Conservation (phyloP, 805 yeast genomes). For the Pichia membranifaciens region DNA sequence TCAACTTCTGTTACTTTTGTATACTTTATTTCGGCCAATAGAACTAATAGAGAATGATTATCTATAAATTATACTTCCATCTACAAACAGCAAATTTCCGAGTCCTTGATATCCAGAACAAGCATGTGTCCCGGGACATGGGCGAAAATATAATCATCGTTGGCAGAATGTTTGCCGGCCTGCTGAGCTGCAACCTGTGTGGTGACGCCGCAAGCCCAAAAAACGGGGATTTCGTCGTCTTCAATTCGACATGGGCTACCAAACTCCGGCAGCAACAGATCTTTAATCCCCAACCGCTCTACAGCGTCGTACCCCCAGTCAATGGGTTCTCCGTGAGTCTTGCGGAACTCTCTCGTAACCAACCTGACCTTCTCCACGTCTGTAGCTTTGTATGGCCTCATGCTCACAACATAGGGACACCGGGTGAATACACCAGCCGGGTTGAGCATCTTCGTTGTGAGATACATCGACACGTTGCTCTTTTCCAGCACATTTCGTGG, state of each 20-base stretch:
- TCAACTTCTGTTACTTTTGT: neutral
- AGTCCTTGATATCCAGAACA: conserved; percentile 3
- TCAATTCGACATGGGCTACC: neutral
- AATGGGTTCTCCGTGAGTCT: conserved; percentile 7
- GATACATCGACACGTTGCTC: conserved; percentile 5
- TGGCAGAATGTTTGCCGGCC: neutral
- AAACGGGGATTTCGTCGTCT: conserved; percentile 4
- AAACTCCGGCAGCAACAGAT: conserved; percentile 1
- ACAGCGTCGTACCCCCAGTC: conserved; percentile 8
- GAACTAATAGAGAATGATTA: too few species aligned
- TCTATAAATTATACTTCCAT: neutral
- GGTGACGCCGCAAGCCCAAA: conserved; percentile 9
- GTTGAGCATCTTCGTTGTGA: neutral
- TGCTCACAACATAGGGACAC: conserved; percentile 4
- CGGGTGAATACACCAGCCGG: neutral
- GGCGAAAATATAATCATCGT: neutral
- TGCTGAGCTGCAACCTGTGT: conserved; percentile 2
- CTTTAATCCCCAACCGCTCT: conserved; percentile 2
- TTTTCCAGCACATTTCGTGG: conserved; percentile 1
- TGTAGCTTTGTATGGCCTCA: conserved; percentile 3
- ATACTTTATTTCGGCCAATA: too few species aligned
- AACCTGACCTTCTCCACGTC: conserved; percentile 3
- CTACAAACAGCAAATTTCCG: neutral
- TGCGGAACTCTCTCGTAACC: conserved; percentile 1
- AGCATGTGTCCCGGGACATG: conserved; percentile 7